phyloP scores from a whole-genome alignment of 306 rosid species.

The Cucurbita maxima region DNA sequence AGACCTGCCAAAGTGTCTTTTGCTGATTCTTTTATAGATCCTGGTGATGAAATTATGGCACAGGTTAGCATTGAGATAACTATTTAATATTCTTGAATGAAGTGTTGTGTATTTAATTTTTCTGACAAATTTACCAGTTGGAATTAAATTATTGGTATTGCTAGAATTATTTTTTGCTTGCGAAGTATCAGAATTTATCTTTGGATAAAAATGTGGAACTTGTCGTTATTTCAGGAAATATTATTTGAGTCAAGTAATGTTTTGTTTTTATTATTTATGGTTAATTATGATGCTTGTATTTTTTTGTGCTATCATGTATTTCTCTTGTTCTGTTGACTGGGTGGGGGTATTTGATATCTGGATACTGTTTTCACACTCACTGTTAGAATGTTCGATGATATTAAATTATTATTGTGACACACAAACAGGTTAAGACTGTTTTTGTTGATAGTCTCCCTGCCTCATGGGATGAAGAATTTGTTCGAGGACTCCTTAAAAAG shows the following conservation, averaged over 20 bases:
- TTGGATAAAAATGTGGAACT: not conserved
- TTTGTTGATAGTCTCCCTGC: constrained; percentile 90
- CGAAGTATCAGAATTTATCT: not conserved
- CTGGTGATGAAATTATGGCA: constrained; percentile 94
- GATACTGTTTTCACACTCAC: not conserved
- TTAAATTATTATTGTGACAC: constrained; percentile 15
- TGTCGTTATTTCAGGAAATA: not conserved
- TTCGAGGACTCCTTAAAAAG: constrained; percentile 53
- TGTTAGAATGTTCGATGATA: not conserved
- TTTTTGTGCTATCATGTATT: not conserved
- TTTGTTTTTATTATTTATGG: not conserved
- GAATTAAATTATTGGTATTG: not conserved
- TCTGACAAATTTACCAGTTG: not conserved
- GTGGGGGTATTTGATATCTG: not conserved
- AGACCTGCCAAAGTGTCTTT: constrained; percentile 97
- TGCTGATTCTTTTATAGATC: constrained; percentile 95
- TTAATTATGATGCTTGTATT: not conserved
- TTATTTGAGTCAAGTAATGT: not conserved
- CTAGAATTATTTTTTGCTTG: not conserved
- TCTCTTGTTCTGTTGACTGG: not conserved
- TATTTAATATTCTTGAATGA: constrained; percentile 8
- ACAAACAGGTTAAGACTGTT: constrained; percentile 81
- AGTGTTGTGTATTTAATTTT: not conserved
- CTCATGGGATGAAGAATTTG: constrained; percentile 84
- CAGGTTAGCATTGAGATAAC: constrained; percentile 54